Base-by-base conservation (phyloP, 2,329 filamentous ascomycete species). In the Neofusicoccum sp. region DNA sequence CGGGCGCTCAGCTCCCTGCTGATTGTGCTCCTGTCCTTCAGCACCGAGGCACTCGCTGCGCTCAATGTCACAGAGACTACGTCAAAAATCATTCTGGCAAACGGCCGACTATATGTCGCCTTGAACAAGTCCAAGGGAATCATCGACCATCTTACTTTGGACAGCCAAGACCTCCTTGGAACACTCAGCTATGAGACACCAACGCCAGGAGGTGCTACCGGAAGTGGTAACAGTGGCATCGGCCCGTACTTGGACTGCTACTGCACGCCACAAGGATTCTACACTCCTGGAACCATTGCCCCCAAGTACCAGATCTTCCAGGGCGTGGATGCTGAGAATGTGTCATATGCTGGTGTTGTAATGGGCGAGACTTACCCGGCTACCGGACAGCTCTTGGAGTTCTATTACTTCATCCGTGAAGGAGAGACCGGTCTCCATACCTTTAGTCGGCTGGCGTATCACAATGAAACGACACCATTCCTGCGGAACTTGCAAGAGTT, bases 331-430 rank as follows among this genome's bases (percentile, higher is more conserved):
- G 75, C 75, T 1, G 76, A 75, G 0, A 79, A 80, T 0, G 81
- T 78, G 0, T 68, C 77, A 5, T 88, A 86, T 67, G 84, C 79
- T 3, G 84, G 85, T 1, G 80, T 87, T 33, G 76, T 82, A 43
- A 82, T 88, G 78, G 82, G 80, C 48, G 84, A 88, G 62, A 82
- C 78, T 0, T 87, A 86, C 66, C 75, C 79, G 0, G 74, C 78
- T 0, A 86, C 84, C 0, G 84, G 84, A 2, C 84, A 87, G 66
- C 67, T 82, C 5, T 74, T 88, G 14, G 80, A 87, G 66, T 85
- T 87, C 66, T 88, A 87, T 69, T 88, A 84, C 83, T 88, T 88
- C 65, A 72, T 88, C 2, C 76, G 82, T 9, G 84, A 86, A 45
- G 82, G 81, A 1, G 85, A 88, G 69, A 87, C 85, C 0, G 85